Evolutionary conservation across 169 alveolate genomes (phyloP).

Genomic region (Cryptosporidium viatorum): DNA sequence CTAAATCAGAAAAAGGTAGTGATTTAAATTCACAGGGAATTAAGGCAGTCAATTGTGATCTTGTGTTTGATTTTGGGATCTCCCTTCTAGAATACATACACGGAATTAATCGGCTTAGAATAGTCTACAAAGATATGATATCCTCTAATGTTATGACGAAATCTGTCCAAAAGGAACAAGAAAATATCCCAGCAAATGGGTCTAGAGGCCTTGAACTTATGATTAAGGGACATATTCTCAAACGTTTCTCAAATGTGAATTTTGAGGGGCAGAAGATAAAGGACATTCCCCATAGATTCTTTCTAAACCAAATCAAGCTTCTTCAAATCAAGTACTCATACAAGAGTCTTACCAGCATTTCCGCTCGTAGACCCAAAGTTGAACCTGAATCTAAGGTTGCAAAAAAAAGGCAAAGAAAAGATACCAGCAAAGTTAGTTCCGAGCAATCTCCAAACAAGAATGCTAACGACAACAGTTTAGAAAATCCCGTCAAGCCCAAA

Average conservation of each 20-base stretch:
- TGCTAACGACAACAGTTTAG: not conserved
- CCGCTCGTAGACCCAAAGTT: conserved; percentile 25
- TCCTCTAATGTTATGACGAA: conserved; percentile 56
- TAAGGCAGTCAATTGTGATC: conserved; percentile 47
- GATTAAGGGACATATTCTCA: conserved; percentile 49
- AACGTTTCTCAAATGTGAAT: conserved; percentile 15
- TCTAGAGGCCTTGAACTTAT: conserved; percentile 57
- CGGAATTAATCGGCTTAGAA: conserved; percentile 63
- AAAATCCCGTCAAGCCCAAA: not conserved
- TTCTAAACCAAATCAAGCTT: conserved; percentile 57
- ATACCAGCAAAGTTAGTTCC: not conserved
- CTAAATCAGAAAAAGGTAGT: not conserved
- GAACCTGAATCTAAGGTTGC: conserved; percentile 25
- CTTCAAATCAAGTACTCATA: conserved; percentile 55
- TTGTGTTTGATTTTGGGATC: conserved; percentile 55
- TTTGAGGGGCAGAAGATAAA: conserved; percentile 63
- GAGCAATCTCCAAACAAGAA: not conserved
- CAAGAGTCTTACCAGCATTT: conserved; percentile 35
- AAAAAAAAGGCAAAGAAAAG: conserved; percentile 55
- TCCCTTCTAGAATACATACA: conserved; percentile 61
- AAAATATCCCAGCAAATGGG: conserved; percentile 57
- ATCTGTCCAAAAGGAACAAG: conserved; percentile 63
- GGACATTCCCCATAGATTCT: conserved; percentile 72
- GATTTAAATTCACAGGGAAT: conserved; percentile 28
- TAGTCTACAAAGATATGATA: conserved; percentile 54